These are phyloP conservation scores for Salvia hispanica DNA, from an alignment of 257 asterid genomes.

Conservation along the genomic window DNA sequence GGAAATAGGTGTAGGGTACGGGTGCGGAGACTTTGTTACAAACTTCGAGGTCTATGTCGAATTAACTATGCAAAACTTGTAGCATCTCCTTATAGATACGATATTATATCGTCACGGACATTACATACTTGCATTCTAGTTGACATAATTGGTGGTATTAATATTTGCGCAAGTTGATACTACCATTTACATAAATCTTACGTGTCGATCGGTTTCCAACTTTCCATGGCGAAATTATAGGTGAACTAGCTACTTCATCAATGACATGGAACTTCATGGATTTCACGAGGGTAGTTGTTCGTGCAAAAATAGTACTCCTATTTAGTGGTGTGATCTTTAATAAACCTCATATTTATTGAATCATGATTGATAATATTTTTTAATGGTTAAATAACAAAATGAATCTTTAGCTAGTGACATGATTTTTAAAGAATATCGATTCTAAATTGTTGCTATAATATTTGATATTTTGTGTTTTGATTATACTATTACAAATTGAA, in stretches of 20 bases:
- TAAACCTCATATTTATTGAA: too few relatives aligned
- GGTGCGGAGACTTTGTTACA: slow-evolving; percentile 24
- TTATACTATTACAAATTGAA: too few relatives aligned
- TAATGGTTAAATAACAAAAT: too few relatives aligned
- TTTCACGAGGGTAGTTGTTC: not conserved
- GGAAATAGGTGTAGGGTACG: too few relatives aligned
- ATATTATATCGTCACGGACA: slow-evolving; percentile 25
- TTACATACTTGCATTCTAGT: not conserved
- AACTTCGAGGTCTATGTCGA: slow-evolving; percentile 38
- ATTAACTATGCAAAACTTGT: slow-evolving; percentile 15
- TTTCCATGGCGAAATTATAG: slow-evolving; percentile 9
- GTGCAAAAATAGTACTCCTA: not conserved
- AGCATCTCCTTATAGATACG: not conserved
- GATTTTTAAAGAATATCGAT: too few relatives aligned
- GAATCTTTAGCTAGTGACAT: too few relatives aligned
- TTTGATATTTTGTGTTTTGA: too few relatives aligned
- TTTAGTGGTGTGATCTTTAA: not conserved
- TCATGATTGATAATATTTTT: too few relatives aligned
- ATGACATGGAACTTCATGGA: not conserved
- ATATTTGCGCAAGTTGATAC: slow-evolving; percentile 1
- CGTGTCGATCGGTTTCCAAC: too few relatives aligned
- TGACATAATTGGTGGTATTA: slow-evolving; percentile 7
- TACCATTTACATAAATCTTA: not conserved
- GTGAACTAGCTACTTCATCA: not conserved
- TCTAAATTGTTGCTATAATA: too few relatives aligned